Conservation (phyloP, 1,284 basidiomycete species). For the Cutaneotrichosporon cutaneum region DNA sequence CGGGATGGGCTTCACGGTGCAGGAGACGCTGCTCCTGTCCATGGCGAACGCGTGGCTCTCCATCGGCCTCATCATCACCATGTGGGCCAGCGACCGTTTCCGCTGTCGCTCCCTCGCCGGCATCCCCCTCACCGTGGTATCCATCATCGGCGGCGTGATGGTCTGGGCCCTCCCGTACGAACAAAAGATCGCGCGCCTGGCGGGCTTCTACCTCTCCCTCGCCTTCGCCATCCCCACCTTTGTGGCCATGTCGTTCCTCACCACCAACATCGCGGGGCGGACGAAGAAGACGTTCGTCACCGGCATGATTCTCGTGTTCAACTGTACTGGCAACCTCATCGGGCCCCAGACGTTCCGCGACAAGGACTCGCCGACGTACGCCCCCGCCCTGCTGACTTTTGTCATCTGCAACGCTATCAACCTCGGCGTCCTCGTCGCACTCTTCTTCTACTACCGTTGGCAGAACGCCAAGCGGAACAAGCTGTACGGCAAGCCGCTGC, state of each 20-base stretch:
- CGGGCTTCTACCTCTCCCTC: slow-evolving; percentile 17
- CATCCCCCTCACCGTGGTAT: slow-evolving; percentile 16
- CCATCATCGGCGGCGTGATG: slow-evolving; percentile 22
- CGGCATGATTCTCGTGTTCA: slow-evolving; percentile 21
- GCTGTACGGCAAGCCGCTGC: neutral
- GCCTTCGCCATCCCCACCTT: neutral
- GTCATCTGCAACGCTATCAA: slow-evolving; percentile 3
- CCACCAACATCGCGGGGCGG: slow-evolving; percentile 25
- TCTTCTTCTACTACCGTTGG: neutral
- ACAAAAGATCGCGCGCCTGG: slow-evolving; percentile 2
- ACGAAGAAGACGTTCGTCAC: slow-evolving; percentile 29
- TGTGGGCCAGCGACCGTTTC: slow-evolving; percentile 23
- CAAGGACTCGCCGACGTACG: slow-evolving; percentile 11
- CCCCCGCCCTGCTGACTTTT: slow-evolving; percentile 8
- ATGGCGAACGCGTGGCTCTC: slow-evolving; percentile 24
- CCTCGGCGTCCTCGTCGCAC: neutral
- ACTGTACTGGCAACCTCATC: slow-evolving; percentile 17
- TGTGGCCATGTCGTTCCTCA: slow-evolving; percentile 1
- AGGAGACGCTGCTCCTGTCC: slow-evolving; percentile 22
- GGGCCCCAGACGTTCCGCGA: slow-evolving; percentile 21
- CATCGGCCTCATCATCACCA: slow-evolving; percentile 17
- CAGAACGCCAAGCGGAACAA: neutral
- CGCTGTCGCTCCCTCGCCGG: slow-evolving; percentile 19
- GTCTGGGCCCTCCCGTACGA: slow-evolving; percentile 19
- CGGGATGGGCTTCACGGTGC: slow-evolving; percentile 23